Base-by-base conservation (phyloP, 176 grass and related monocot genomes). In the Rhynchospora tenuis region DNA sequence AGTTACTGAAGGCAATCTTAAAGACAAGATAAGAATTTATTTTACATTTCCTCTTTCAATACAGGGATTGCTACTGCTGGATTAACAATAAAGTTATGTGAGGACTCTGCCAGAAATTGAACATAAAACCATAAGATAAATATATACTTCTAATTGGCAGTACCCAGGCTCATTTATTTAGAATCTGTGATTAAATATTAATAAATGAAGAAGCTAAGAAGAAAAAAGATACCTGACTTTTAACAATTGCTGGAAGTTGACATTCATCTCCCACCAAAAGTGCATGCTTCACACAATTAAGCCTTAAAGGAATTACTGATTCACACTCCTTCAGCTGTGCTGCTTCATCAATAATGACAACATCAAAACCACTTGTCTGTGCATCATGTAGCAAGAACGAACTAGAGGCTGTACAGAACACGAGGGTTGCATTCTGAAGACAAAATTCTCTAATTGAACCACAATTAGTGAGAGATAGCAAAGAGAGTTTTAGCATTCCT, bases 301-400 rank as follows among this genome's bases (percentile, higher is more conserved):
- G 67, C 42, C 81, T 85, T 29, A 97, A 68, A 8, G 90, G 94
- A 13, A 97, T 97, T 15, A 89, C 12, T 24, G 91, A 89, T 83
- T 97, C 94, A 55, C 92, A 94, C 63, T 94, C 94, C 48, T 77
- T 94, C 14, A 92, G 81, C 69, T 97, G 92, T 10, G 94, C 90
- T 68, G 91, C 92, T 70, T 97, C 94, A 15, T 97, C 91, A 81
- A 97, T 88, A 74, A 97, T 88, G 80, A 97, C 83, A 22, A 94
- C 76, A 73, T 91, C 84, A 10, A 97, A 87, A 2, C 88, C 88
- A 64, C 65, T 63, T 55, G 58, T 89, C 19, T 73, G 27, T 13
- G 87, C 73, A 28, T 89, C 60, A 86, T 94, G 90, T 57, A 97
- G 86, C 56, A 54, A 56, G 54, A 88, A 94, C 73, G 94, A 97